phyloP scores from a whole-genome alignment of 2,329 filamentous ascomycete species.

The Aureobasidium uvarum region DNA sequence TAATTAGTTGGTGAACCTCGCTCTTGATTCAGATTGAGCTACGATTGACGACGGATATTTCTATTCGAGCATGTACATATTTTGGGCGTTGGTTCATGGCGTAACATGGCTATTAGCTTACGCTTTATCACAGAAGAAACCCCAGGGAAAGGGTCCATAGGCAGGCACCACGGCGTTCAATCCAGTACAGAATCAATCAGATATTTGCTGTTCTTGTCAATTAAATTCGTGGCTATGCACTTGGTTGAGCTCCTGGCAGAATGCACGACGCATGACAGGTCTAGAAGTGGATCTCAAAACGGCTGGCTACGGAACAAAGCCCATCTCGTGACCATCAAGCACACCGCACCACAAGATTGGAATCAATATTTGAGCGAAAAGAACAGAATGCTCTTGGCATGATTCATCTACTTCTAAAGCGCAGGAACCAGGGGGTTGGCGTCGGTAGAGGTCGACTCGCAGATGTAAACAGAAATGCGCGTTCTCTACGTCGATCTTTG shows the following conservation, averaged over 20 bases:
- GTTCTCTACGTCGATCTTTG: conserved; percentile 6
- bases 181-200: background rate
- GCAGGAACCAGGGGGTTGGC: background rate
- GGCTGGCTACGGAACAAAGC: conserved; percentile 4
- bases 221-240: background rate
- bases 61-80: conserved; percentile 22
- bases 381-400: conserved; percentile 10
- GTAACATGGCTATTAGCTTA: background rate
- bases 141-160: background rate
- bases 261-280: conserved; percentile 21
- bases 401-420: conserved; percentile 6
- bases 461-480: conserved; percentile 15
- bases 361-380: background rate
- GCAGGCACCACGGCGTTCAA: background rate
- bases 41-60: conserved; percentile 9
- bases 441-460: background rate
- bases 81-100: conserved; percentile 10
- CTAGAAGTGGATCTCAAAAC: conserved; percentile 25
- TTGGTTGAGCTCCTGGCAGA: background rate
- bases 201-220: background rate
- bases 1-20: conserved; percentile 14
- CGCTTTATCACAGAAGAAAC: background rate
- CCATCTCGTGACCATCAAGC: conserved; percentile 21
- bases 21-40: conserved; percentile 19
- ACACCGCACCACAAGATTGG: conserved; percentile 15